Percentiles rank a stretch among this genome's conserved stretches.
Evolutionary conservation across 257 asterid genomes (phyloP).

Genomic region (Jaltomata sinuosa): DNA sequence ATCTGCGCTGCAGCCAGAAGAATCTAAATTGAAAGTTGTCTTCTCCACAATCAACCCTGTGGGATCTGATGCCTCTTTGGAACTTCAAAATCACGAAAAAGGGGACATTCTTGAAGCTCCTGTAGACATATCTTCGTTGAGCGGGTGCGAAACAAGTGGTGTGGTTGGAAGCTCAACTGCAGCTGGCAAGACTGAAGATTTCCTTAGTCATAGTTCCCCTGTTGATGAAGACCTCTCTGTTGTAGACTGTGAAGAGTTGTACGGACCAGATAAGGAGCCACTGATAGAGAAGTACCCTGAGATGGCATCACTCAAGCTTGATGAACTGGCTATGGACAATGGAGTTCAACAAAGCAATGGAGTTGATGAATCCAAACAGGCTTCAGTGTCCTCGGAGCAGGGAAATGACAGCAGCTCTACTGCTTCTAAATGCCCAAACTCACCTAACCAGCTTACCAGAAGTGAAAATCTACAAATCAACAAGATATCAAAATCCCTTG

Average conservation of each 20-base stretch:
- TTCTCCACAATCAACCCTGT: slow-evolving; percentile 52
- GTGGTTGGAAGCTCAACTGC: slow-evolving; percentile 18
- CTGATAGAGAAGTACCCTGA: slow-evolving; percentile 48
- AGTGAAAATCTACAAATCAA: slow-evolving; percentile 24
- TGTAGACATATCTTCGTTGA: slow-evolving; percentile 12
- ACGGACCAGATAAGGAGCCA: slow-evolving; percentile 84
- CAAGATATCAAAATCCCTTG: slow-evolving; percentile 24
- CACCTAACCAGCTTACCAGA: slow-evolving; percentile 19
- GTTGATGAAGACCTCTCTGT: slow-evolving; percentile 43
- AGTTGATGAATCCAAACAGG: slow-evolving; percentile 10
- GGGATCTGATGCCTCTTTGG: slow-evolving; percentile 27
- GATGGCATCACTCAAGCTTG: slow-evolving; percentile 19
- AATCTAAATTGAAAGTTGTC: slow-evolving; percentile 55
- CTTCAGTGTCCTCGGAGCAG: slow-evolving; percentile 18
- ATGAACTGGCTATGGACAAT: slow-evolving; percentile 7
- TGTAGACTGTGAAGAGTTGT: slow-evolving; percentile 87
- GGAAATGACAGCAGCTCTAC: slow-evolving; percentile 8
- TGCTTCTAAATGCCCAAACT: slow-evolving; percentile 18
- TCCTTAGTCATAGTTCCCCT: slow-evolving; percentile 22
- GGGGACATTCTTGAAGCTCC: slow-evolving; percentile 21
- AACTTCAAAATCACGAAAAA: slow-evolving; percentile 10
- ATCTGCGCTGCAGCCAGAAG: slow-evolving; percentile 42
- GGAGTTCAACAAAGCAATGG: slow-evolving; percentile 19
- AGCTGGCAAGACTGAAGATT: slow-evolving; percentile 13
- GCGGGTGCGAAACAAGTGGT: slow-evolving; percentile 17